Base-by-base conservation (phyloP, 768 basidiomycete genomes). In the Gymnopilus dilepis region DNA sequence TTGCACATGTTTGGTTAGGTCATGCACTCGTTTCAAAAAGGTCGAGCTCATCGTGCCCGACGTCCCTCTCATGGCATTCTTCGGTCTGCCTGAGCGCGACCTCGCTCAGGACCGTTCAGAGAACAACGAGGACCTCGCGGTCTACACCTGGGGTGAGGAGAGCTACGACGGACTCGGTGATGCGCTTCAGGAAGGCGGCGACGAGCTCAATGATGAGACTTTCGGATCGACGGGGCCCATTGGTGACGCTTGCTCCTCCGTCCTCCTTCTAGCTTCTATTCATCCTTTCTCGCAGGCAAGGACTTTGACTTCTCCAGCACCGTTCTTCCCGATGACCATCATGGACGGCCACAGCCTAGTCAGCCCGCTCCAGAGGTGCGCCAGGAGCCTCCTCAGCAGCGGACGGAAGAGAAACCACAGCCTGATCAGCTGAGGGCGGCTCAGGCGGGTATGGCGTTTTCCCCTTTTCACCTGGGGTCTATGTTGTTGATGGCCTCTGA, bases 121-220 rank as follows among this genome's bases (percentile, higher is more conserved):
- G 53, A 75, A 72, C 6, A 65, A 73, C 8, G 81, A 88, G 52
- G 85, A 88, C 66, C 80, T 84, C 48, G 95, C 93, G 2, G 92
- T 95, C 48, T 96, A 94, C 76, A 94, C 90, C 45, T 97, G 94
- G 94, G 94, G 92, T 11, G 91, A 92, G 67, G 92, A 92, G 40
- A 87, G 87, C 66, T 95, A 95, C 71, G 93, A 97, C 74, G 94
- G 92, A 40, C 86, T 97, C 26, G 95, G 91, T 55, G 90, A 94
- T 75, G 87, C 87, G 52, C 83, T 98, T 56, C 87, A 90, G 67
- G 97, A 99, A 76, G 90, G 89, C 41, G 88, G 88, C 59, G 95
- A 98, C 80, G 95, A 96, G 67, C 73, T 96, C 67, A 99, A 99
- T 76, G 94, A 97, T 75, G 95, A 97, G 80, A 99, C 97, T 2